Conservation (phyloP, 1,284 basidiomycete species). For the Trametes polyzona region DNA sequence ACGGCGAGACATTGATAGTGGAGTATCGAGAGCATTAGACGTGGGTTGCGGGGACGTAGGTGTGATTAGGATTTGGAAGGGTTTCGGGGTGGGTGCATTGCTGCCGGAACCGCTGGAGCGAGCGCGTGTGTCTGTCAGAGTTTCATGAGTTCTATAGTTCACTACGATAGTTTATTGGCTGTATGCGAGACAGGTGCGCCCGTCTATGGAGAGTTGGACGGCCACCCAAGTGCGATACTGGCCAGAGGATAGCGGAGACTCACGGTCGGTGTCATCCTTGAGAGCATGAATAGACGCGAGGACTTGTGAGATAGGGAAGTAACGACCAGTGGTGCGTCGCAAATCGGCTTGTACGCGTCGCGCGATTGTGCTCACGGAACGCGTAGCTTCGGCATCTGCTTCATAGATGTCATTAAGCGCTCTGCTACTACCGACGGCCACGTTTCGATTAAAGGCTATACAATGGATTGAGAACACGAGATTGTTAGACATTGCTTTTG, state of each 20-base stretch:
- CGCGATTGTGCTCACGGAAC: constrained; percentile 8
- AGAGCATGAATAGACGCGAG: constrained; percentile 16
- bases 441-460: constrained; percentile 10
- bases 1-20: constrained; percentile 32
- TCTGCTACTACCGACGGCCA: neutral
- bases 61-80: constrained; percentile 1
- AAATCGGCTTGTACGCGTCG: constrained; percentile 22
- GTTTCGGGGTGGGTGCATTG: neutral
- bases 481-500: no score
- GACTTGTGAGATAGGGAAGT: constrained; percentile 18
- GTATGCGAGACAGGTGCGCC: neutral
- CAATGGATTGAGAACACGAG: neutral
- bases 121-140: neutral
- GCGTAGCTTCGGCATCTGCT: neutral
- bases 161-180: no score
- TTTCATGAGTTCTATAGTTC: neutral
- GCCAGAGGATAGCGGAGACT: neutral
- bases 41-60: neutral
- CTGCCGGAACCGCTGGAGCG: neutral
- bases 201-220: neutral
- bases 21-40: neutral
- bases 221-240: neutral
- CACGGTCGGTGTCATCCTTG: neutral
- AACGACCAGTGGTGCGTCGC: constrained; percentile 14
- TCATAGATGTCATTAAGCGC: neutral